Base-by-base conservation (phyloP, 352 stramenopile genomes). In the Thalassiosira delicatula region DNA sequence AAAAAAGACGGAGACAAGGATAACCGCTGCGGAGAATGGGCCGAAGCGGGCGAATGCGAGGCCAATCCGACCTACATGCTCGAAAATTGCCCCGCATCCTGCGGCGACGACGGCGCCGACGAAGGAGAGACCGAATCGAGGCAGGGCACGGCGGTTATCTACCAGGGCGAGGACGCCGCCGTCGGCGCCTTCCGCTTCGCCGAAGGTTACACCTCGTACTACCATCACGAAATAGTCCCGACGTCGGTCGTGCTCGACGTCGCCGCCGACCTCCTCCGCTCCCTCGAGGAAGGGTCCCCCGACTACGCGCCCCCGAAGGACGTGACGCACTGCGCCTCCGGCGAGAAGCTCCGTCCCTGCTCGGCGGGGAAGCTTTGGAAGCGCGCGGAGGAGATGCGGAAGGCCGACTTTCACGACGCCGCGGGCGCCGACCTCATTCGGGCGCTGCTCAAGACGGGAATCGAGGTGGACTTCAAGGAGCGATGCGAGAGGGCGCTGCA, bases 321-420 rank as follows among this genome's bases (percentile, higher is more conserved):
- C 54, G 56, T 90, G 7, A 86, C 80, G 1, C 76, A 88, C 49
- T 90, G 84, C 53, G 81, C 76, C 0, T 75, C 73, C 9, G 70
- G 42, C 3, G 69, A n/a, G 29, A 84, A 84, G 46, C 46, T 53
- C 23, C 44, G 72, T 14, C 35, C 27, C n/a, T 89, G 83, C 73
- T 78, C 61, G 40, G 84, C 84, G 0, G 84, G 81, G 0, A 90
- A 90, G 56, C 62, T 90, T 21, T 90, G 80, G 84, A 90, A 90
- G 61, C 72, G 84, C 30, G 81, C 76, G 21, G 77, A 88, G 60
- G 81, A 88, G 40, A 68, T 80, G 57, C 40, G 77, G 2, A 90
- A 86, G 66, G 81, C 66, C 17, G 84, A 88, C 21, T 72, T 87
- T 37, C 66, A 89, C 44, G 82, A 88, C 53, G 60, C 68, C 4